Conservation (phyloP, 345 rosid species). For the Salix brachista region DNA sequence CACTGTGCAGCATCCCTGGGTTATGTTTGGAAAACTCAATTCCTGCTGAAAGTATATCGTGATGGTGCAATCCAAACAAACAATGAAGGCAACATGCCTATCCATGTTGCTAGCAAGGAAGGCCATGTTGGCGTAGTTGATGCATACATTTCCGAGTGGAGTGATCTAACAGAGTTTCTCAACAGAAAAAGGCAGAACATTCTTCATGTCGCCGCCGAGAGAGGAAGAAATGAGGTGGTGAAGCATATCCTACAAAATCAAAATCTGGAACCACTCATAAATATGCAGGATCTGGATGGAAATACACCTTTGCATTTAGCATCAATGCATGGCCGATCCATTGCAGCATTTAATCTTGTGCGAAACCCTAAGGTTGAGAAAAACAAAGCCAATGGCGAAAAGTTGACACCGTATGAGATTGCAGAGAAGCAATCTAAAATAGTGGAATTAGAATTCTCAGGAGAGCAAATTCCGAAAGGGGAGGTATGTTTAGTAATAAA, state of each 20-base stretch:
- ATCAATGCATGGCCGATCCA: not conserved
- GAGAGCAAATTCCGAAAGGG: not conserved
- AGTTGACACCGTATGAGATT: not conserved
- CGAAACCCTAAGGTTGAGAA: too few species aligned
- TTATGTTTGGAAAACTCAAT: too few species aligned
- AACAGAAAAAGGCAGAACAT: not conserved
- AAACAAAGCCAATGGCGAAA: not conserved
- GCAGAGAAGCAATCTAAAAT: not conserved
- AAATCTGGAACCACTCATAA: not conserved
- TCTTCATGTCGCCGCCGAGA: not conserved
- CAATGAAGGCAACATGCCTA: not conserved
- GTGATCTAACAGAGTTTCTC: not conserved
- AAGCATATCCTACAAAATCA: not conserved
- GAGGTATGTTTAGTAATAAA: not conserved
- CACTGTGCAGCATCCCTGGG: not conserved
- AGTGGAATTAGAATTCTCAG: not conserved
- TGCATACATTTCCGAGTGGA: not conserved
- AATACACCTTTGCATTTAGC: slow-evolving; percentile 11
- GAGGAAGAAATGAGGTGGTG: not conserved
- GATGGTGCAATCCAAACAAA: not conserved
- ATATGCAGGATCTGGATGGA: not conserved
- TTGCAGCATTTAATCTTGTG: not conserved
- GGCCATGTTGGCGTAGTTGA: not conserved
- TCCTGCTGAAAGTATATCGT: not conserved
- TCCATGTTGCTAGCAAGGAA: not conserved